Evolutionary conservation across 257 asterid species (phyloP), one percentile per base, ranked within the genome.

Genomic region (Mitragyna speciosa): DNA sequence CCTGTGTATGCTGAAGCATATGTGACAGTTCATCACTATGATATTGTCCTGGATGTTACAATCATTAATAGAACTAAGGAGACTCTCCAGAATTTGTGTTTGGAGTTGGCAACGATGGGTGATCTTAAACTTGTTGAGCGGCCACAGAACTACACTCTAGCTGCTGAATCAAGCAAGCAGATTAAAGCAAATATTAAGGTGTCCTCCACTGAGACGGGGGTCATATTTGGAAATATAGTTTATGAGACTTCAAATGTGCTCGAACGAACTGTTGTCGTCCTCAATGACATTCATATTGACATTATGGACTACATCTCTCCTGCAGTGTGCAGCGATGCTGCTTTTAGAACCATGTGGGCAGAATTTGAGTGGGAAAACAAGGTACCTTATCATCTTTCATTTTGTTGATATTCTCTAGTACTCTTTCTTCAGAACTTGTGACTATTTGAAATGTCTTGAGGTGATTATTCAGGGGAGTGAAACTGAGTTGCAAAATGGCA

Each of bases 311-410:
- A 94, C 78, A 94, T 94, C 86, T 94, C 98, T 79, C 98, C 98
- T 36, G 98, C 98, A 63, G 92, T 84, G 66, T 94, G 98, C 77
- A 91, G 93, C 56, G 98, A 92, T 87, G 87, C 97, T 87, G 97
- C 97, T 51, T 94, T 94, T 87, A 90, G 97, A 82, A 86, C 97
- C 79, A 94, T 92, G 98, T 94, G 98, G 98, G 97, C 97, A 81
- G 98, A 94, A 85, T 94, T 94, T 87, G 98, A 94, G 85, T 94
- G 98, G 98, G 98, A 94, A 84, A 94, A 94, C 86, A 94, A 94
- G 98, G 98, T 94, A 91, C 31, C 17, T 39, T 5, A 12, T 22
- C 39, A 1, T 31, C 70, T 43, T 4, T 45, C 49, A 45, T 45
- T 45, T 45, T 45, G 49, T 45, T 45, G 11, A 45, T 45, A 45